Percentiles rank a stretch among this genome's conserved stretches.
These are phyloP conservation scores for Anthostomella pinea DNA, from an alignment of 2,329 filamentous ascomycete species.

Conservation along the genomic window DNA sequence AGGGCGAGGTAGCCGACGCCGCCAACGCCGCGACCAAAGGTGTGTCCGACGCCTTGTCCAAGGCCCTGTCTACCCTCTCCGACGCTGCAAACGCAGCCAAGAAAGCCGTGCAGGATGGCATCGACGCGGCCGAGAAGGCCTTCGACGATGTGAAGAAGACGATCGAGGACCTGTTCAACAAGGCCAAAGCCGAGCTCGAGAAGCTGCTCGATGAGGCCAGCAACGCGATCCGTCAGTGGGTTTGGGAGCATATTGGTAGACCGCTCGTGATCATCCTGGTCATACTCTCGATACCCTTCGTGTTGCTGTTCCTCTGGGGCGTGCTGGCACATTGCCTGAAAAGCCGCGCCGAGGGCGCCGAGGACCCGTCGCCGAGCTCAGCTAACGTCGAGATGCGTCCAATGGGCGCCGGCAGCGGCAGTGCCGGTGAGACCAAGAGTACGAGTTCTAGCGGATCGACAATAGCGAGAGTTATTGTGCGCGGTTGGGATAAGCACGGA, in stretches of 20 bases:
- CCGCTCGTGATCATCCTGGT: conserved; percentile 4
- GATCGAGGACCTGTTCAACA: conserved; percentile 3
- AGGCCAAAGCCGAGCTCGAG: conserved; percentile 7
- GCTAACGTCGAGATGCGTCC: conserved; percentile 1
- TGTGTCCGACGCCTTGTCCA: neutral
- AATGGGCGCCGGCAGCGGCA: neutral
- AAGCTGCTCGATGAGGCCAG: conserved; percentile 4
- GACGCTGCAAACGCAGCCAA: conserved; percentile 2
- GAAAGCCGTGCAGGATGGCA: neutral
- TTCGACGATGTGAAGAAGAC: conserved; percentile 1
- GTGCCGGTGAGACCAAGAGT: neutral
- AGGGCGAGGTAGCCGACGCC: conserved; percentile 4
- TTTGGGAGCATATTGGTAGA: conserved; percentile 9
- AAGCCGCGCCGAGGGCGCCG: neutral
- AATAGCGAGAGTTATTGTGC: neutral
- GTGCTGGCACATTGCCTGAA: conserved; percentile 1
- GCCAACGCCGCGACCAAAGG: conserved; percentile 5
- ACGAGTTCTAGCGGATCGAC: no score
- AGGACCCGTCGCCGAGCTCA: no score
- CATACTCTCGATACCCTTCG: conserved; percentile 5
- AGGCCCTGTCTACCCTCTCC: neutral
- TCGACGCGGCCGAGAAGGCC: conserved; percentile 1
- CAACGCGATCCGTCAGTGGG: conserved; percentile 3
- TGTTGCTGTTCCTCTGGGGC: conserved; percentile 6
- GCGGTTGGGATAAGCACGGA: conserved; percentile 6